Conservation (phyloP, 2,329 filamentous ascomycete genomes). For the Aspergillus fischeri region DNA sequence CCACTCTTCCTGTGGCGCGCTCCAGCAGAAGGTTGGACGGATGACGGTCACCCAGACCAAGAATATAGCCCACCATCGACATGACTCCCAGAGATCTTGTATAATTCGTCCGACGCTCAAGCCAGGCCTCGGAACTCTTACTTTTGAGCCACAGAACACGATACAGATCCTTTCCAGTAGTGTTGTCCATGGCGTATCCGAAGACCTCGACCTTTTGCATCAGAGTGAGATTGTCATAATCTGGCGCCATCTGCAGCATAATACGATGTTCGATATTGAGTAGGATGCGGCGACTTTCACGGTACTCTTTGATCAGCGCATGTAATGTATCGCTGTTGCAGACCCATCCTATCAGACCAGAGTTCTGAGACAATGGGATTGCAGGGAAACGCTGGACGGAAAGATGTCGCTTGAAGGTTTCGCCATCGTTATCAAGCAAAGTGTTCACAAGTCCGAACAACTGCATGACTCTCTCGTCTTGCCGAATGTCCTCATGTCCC, state of each 20-base stretch:
- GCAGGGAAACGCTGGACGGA: slow-evolving; percentile 94
- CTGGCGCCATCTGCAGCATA: slow-evolving; percentile 99
- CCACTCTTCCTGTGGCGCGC: slow-evolving; percentile 89
- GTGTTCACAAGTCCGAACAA: slow-evolving; percentile 98
- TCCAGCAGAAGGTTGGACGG: slow-evolving; percentile 98
- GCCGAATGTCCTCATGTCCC: slow-evolving; percentile 98
- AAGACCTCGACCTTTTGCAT: slow-evolving; percentile 99
- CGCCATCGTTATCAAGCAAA: slow-evolving; percentile 84
- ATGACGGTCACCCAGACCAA: slow-evolving; percentile 92
- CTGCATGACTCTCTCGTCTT: slow-evolving; percentile 99
- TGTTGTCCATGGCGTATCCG: slow-evolving; percentile 97
- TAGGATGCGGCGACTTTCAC: slow-evolving; percentile 92
- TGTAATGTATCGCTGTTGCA: slow-evolving; percentile 97
- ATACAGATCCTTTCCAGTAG: slow-evolving; percentile 96
- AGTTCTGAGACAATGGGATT: slow-evolving; percentile 96
- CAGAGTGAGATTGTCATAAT: slow-evolving; percentile 95
- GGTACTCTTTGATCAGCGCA: slow-evolving; percentile 93
- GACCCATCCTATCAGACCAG: slow-evolving; percentile 92
- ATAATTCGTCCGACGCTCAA: slow-evolving; percentile 97
- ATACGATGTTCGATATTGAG: slow-evolving; percentile 99
- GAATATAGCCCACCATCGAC: slow-evolving; percentile 99
- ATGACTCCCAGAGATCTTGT: slow-evolving; percentile 95
- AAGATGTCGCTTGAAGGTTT: slow-evolving; percentile 94
- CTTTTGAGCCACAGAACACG: slow-evolving; percentile 98
- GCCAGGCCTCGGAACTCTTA: slow-evolving; percentile 96